Evolutionary conservation across 495 filamentous ascomycete genomes (phyloP), one percentile per base, ranked within the genome.

Genomic region (Amniculicola lignicola): DNA sequence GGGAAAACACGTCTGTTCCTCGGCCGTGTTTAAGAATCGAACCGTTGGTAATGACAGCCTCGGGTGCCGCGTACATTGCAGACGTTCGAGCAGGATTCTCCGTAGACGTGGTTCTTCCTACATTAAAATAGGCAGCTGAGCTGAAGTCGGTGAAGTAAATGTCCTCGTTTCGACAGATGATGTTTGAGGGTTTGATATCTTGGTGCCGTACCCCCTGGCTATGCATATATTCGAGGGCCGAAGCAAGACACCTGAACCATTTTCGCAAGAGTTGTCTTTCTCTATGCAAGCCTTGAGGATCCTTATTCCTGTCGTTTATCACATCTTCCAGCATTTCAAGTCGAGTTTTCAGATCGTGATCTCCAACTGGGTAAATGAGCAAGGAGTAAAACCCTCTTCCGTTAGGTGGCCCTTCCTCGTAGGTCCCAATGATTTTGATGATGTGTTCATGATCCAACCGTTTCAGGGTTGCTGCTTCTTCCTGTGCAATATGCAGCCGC

Each of bases 61-160:
- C 59, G n/a, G 59, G 48, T 2, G 59, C 59, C 12, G 46, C 52
- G 16, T 57, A 62, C 53, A 51, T 51, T 3, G 23, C 10, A 4
- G 48, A 51, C 6, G 48, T 9, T 9, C 48, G 39, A 1, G 51
- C 51, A 5, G 59, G 59, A 41, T 44, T 62, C 33, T 62, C 53
- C 1, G 59, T 62, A 1, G 53, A 57, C 6, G 54, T 62, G 4
- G 59, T 57, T 2, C 50, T 39, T 5, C 53, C 53, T 15, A 62
- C 41, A 21, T 54, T 16, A 54, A 57, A 44, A 53, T 62, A 43
- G 54, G 31, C 9, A 6, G 31, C 15, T 15, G 48, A 51, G 33
- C 48, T 51, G 33, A 51, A 51, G 48, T 51, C 48, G 4, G 48
- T 51, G 23, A 51, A 51, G 25, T 38, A 51, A 6, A 51, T 19